Evolutionary conservation across 805 yeast species (phyloP), one percentile per base, ranked within the genome.

Genomic region (Kazachstania kunashirensis): DNA sequence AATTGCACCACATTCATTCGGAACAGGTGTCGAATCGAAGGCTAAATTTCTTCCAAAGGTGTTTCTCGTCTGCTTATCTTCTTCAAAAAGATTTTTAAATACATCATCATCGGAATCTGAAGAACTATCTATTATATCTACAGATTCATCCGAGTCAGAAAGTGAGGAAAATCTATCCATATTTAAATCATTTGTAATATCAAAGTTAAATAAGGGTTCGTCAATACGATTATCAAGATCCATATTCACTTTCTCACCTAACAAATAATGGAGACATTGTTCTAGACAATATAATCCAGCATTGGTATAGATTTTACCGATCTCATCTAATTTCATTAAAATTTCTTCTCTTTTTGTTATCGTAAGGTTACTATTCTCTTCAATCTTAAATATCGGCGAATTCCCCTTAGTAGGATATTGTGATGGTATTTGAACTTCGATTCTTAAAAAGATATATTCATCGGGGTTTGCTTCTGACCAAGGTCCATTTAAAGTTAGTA

Each of bases 1-100:
- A 1, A 75, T 65, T 0, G 95, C 96, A 8, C 96, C 96, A 63
- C 95, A 88, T 8, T 86, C 92, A 52, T 84, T 86, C 0, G 96
- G 96, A 11, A 88, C 70, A 0, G 96, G 96, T 0, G 95, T 84
- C 28, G 84, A 78, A 52, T 84, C 94, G 49, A 77, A 71, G 4
- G 66, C 49, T 1, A 49, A 37, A 27, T 47, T 45, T 8, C 48
- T 38, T 12, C 47, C 47, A 33, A 49, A 41, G 12, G 36, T 42
- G 13, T 39, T 41, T 10, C 36, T 34, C 4, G 33, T 29, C 16
- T 38, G 41, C 3, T 23, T 25, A 14, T 12, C 13, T n/a, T 39
- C 41, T 17, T 45, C 54, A 24, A 47, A 53, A 9, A 45, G 47
- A 13, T 44, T 60, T 13, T 62, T 63, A 20, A 49, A 54, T n/a